Evolutionary conservation across 805 yeast species (phyloP).

Genomic region (Candida yuanshanica): DNA sequence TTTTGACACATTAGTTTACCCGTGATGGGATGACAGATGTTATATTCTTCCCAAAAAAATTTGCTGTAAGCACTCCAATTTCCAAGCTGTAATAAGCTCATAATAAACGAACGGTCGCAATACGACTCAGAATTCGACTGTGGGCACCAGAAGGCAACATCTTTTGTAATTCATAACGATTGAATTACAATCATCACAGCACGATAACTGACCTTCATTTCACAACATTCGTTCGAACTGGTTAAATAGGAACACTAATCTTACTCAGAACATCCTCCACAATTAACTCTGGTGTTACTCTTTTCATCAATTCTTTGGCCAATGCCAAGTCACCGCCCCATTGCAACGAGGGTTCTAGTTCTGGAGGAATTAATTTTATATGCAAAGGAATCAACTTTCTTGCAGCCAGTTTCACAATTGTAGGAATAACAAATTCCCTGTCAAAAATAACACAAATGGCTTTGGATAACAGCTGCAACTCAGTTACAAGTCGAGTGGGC

Average conservation of each 20-base stretch:
- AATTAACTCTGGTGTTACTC: conserved; percentile 42
- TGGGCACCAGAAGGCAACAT: too few species aligned
- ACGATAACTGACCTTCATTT: too few species aligned
- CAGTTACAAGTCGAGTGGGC: conserved; percentile 39
- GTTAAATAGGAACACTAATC: conserved; percentile 47
- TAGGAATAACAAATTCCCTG: conserved; percentile 43
- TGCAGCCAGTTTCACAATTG: conserved; percentile 45
- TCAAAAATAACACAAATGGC: conserved; percentile 38
- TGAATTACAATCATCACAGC: too few species aligned
- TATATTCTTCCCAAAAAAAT: too few species aligned
- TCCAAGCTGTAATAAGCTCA: too few species aligned
- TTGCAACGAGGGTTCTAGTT: conserved; percentile 44
- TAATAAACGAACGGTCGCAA: too few species aligned
- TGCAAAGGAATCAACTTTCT: conserved; percentile 43
- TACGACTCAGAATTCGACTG: too few species aligned
- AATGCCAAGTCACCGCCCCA: conserved; percentile 51
- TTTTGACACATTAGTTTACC: too few species aligned
- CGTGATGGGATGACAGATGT: too few species aligned
- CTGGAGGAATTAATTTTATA: conserved; percentile 32
- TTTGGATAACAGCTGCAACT: conserved; percentile 35
- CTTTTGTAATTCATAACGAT: too few species aligned
- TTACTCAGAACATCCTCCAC: conserved; percentile 45
- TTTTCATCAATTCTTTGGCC: conserved; percentile 34
- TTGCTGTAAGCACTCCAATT: too few species aligned
- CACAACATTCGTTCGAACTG: too few species aligned